Percentiles rank a stretch among this genome's conserved stretches.
Conservation (phyloP, 805 yeast genomes). For the Metschnikowia lachancei region DNA sequence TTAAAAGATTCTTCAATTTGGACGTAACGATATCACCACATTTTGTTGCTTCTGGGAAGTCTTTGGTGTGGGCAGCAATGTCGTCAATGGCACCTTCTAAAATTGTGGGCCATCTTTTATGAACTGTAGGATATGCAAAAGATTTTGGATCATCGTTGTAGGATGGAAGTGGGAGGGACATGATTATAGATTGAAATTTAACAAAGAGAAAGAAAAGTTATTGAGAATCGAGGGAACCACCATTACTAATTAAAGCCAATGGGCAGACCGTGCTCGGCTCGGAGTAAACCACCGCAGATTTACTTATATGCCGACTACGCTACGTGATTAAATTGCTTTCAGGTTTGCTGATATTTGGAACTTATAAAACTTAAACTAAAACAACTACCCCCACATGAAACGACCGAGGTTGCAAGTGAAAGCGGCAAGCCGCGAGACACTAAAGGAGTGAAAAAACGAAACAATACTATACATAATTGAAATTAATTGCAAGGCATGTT, state of each 20-base stretch:
- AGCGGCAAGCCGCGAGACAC: constrained; percentile 13
- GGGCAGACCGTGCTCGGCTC: too few relatives aligned
- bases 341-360: not conserved
- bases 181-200: constrained; percentile 13
- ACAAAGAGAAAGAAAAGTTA: not conserved
- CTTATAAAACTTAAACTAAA: constrained; percentile 8
- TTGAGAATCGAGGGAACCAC: not conserved
- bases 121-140: constrained; percentile 79
- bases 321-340: not conserved
- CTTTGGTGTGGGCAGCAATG: constrained; percentile 30
- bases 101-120: constrained; percentile 85
- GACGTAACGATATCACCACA: constrained; percentile 51
- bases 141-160: constrained; percentile 68
- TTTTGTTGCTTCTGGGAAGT: constrained; percentile 20
- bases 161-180: constrained; percentile 52
- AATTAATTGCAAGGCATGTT: constrained; percentile 8
- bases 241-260: too few relatives aligned
- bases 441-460: constrained; percentile 10
- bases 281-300: not conserved
- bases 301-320: not conserved
- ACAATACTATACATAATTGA: constrained; percentile 16
- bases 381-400: constrained; percentile 2
- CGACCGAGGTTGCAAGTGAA: constrained; percentile 7
- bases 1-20: constrained; percentile 43
- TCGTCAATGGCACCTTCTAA: constrained; percentile 67